These are phyloP conservation scores for Debaryomyces fabryi DNA, from an alignment of 1,139 yeast genomes.

Conservation along the genomic window DNA sequence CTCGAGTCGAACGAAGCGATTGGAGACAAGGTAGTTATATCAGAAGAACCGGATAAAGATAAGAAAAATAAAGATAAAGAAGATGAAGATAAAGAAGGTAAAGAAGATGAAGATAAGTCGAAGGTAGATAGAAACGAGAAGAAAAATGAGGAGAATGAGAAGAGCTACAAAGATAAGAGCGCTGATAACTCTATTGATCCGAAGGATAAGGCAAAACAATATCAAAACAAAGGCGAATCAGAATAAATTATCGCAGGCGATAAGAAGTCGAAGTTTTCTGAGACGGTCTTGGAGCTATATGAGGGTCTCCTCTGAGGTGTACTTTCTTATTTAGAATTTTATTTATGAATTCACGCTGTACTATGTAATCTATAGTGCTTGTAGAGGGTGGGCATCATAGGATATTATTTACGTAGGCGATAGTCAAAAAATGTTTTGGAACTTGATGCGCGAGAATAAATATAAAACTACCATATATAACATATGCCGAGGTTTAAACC, in stretches of 20 bases:
- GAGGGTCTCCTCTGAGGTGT: not conserved
- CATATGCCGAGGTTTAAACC: not conserved
- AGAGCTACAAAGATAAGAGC: constrained; percentile 3
- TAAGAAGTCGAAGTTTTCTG: not conserved
- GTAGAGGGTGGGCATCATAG: not conserved
- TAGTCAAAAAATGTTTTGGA: not conserved
- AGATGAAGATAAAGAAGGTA: not conserved
- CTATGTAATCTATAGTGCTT: not conserved
- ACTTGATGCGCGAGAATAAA: not conserved
- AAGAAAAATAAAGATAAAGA: not conserved
- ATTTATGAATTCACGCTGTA: not conserved
- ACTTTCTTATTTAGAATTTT: not conserved
- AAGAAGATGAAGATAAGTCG: not conserved
- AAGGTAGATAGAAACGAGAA: not conserved
- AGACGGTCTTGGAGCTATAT: not conserved
- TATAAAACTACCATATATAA: not conserved
- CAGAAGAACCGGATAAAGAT: not conserved
- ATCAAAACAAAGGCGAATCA: not conserved
- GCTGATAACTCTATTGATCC: constrained; percentile 2
- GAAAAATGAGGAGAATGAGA: not conserved
- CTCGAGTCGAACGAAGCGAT: constrained; percentile 21
- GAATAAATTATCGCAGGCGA: not conserved
- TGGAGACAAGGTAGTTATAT: constrained; percentile 17
- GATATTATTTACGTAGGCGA: not conserved
- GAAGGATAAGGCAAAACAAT: not conserved